A percentile compares a stretch with the other conserved stretches of the same genome.
These are phyloP conservation scores for Sphaerulina musiva DNA, from an alignment of 2,329 filamentous ascomycete species.

Conservation along the genomic window DNA sequence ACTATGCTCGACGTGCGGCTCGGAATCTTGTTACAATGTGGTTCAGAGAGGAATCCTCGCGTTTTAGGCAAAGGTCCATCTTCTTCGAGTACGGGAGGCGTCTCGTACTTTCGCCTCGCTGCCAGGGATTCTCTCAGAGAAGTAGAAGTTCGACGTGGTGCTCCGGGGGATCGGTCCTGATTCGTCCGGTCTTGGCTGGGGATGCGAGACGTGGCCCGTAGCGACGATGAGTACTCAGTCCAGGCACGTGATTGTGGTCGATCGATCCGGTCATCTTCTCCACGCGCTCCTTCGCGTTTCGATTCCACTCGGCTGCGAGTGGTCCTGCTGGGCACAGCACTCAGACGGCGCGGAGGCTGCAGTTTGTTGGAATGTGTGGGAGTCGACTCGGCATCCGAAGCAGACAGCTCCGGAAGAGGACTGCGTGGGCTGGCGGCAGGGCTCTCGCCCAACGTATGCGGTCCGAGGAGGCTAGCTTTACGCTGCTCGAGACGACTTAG, in stretches of 20 bases:
- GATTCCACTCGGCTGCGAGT: conserved; percentile 30
- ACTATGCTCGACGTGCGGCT: conserved; percentile 8
- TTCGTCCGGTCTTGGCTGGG: conserved; percentile 12
- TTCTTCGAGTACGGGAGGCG: conserved; percentile 14
- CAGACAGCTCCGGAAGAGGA: conserved; percentile 23
- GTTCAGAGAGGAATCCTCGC: conserved; percentile 5
- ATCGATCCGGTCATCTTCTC: conserved; percentile 36
- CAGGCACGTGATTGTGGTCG: conserved; percentile 45
- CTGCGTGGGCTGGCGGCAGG: conserved; percentile 30
- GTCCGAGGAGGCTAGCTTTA: conserved; percentile 34
- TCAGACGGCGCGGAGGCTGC: conserved; percentile 25
- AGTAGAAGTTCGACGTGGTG: conserved; percentile 9
- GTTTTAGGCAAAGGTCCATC: neutral
- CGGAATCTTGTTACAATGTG: conserved; percentile 2
- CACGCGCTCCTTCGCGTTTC: conserved; percentile 27
- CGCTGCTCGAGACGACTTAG: conserved; percentile 42
- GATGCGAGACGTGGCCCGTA: conserved; percentile 24
- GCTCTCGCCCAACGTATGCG: conserved; percentile 15
- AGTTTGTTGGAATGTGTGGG: conserved; percentile 25
- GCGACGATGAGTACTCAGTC: conserved; percentile 35
- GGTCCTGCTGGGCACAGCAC: conserved; percentile 36
- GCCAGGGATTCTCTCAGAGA: conserved; percentile 14
- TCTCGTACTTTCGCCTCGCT: conserved; percentile 12
- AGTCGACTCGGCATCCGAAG: conserved; percentile 26
- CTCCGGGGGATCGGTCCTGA: conserved; percentile 13